Base-by-base conservation (phyloP, 257 asterid species). In the Striga asiatica region DNA sequence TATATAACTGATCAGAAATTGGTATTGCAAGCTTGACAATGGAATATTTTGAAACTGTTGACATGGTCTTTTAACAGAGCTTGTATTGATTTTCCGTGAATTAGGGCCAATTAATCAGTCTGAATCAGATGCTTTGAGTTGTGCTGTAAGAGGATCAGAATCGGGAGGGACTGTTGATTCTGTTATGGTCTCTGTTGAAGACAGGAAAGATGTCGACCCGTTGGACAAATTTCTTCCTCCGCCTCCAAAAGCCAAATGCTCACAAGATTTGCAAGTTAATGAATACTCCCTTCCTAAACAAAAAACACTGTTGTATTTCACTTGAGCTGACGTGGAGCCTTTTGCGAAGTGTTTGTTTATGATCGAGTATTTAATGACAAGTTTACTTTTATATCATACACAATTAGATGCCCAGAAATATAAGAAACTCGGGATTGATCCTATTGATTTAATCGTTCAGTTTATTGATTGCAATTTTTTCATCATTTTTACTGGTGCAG, bases 221-320 rank as follows among this genome's bases (percentile, higher is more conserved):
- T 64, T 92, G 73, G 80, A 72, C 47, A 73, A 66, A 56, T 92
- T 92, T 76, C 88, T 92, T 42, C 82, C 93, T 10, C 89, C 89
- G 20, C 94, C 86, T 27, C 89, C 94, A 1, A 75, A 58, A 66
- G 77, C 64, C 17, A 81, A 74, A 68, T 88, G 97, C 77, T 83
- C 95, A 5, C 88, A 74, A 27, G 95, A 79, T 70, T 79, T 88
- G 63, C 99, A 92, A 83, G 97, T 88, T 74, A 70, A 93, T 67
- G 38, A 60, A 8, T 48, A 39, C 28, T 23, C 27, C 59, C n/a
- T 53, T 19, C 37, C 39, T n/a, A 23, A 41, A 50, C n/a, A 54
- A 51, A 41, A 3, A 13, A 25, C 4, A 17, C 35, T 12, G 12
- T 49, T 20, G 6, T 18, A 48, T 25, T 35, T 52, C 34, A 14